Percentiles rank a stretch among this genome's conserved stretches.
Conservation (phyloP, 148 eudicot species). For the Gaultheria prostrata region DNA sequence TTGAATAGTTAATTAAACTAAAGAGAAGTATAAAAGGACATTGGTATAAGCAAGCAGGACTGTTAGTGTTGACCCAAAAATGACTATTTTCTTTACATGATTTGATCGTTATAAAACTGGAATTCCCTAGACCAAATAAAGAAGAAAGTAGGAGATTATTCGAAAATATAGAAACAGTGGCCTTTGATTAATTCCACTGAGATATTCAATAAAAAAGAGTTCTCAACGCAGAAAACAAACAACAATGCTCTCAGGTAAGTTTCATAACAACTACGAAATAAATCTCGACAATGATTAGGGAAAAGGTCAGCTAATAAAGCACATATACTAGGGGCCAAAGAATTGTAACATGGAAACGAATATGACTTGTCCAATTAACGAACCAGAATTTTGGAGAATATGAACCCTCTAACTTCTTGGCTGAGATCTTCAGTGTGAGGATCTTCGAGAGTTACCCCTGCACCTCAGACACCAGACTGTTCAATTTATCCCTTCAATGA, state of each 20-base stretch:
- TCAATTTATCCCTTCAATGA: background rate
- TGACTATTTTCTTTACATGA: background rate
- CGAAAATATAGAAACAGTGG: background rate
- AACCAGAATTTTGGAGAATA: constrained; percentile 86
- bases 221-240: background rate
- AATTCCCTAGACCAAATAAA: background rate
- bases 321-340: background rate
- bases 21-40: background rate
- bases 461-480: constrained; percentile 17
- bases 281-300: background rate
- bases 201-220: background rate
- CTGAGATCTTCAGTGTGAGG: constrained; percentile 93
- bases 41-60: constrained; percentile 3
- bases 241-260: background rate
- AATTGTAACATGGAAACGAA: background rate
- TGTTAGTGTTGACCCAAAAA: background rate
- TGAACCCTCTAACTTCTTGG: constrained; percentile 96
- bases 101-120: background rate
- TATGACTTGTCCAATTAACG: constrained; percentile 20
- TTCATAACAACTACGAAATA: background rate
- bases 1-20: background rate
- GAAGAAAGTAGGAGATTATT: background rate
- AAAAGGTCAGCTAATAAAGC: constrained; percentile 3
- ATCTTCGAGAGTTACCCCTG: constrained; percentile 93
- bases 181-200: background rate